Evolutionary conservation across 768 basidiomycete species (phyloP).

Genomic region (Boletus edulis): DNA sequence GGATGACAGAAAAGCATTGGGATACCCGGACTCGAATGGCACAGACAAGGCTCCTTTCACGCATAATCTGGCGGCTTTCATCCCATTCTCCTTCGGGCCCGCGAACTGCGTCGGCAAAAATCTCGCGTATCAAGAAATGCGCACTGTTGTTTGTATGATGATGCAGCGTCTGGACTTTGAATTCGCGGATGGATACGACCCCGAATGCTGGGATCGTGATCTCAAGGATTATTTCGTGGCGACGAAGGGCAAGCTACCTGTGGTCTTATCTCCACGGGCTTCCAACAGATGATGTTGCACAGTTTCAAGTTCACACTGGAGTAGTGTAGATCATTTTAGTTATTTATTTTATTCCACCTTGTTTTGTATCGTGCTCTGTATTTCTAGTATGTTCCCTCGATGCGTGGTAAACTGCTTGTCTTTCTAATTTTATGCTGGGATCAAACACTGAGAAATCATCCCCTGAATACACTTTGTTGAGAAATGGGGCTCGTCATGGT

Average conservation of each 20-base stretch:
- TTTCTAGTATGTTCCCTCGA: constrained; percentile 11
- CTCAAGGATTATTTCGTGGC: constrained; percentile 40
- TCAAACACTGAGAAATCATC: neutral
- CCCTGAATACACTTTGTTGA: constrained; percentile 8
- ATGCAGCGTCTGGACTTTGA: constrained; percentile 41
- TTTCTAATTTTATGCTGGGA: constrained; percentile 2
- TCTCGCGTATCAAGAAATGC: constrained; percentile 43
- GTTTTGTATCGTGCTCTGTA: constrained; percentile 14
- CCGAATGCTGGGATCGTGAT: constrained; percentile 31
- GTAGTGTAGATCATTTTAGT: constrained; percentile 26
- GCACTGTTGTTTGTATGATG: constrained; percentile 36
- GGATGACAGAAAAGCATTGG: constrained; percentile 25
- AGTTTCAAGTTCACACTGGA: constrained; percentile 13
- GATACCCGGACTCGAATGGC: constrained; percentile 23
- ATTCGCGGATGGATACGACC: constrained; percentile 38
- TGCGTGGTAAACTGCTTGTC: constrained; percentile 5
- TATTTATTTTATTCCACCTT: constrained; percentile 14
- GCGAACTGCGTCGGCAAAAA: constrained; percentile 44
- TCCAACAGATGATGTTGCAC: constrained; percentile 15
- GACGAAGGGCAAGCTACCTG: constrained; percentile 33
- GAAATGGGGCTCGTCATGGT: neutral
- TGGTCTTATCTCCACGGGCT: constrained; percentile 35
- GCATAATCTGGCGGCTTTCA: constrained; percentile 38
- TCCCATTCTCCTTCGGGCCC: constrained; percentile 46
- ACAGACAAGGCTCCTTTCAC: constrained; percentile 28